Evolutionary conservation across 1,284 basidiomycete genomes (phyloP), one percentile per base, ranked within the genome.

Genomic region (Kalmanozyma brasiliensis): DNA sequence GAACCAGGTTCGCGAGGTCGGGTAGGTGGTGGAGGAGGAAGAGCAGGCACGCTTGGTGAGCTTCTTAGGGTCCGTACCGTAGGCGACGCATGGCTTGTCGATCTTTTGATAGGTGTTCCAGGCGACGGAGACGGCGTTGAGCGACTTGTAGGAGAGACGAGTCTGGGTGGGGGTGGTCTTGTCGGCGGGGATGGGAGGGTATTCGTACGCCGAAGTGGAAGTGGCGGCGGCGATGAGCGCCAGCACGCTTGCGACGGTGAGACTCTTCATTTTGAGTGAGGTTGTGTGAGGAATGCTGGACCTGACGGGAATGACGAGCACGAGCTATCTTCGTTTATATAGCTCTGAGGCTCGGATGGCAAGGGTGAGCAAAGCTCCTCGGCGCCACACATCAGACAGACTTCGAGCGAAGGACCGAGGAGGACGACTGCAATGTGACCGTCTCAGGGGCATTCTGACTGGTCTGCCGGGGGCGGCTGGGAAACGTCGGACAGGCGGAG

Each of bases 91-190:
- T 0, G 66, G 52, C 33, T 66, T 51, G 34, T 19, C 2, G 14
- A 67, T 32, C 45, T 67, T 40, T 22, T 66, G 29, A 48, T 63
- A 75, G 11, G 73, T 75, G 52, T 75, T 75, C 73, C 73, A 75
- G 14, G 58, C 70, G 29, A 75, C 62, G 5, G 73, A 63, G 32
- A 75, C 57, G 23, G 73, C 60, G 52, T 67, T 53, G 42, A 58
- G 59, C 11, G 48, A 22, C 6, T 56, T 29, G 53, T 67, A 59
- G 14, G 70, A 41, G 16, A 75, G 49, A 16, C 70, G 65, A 19
- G 59, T 62, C 33, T 75, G 73, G 5, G 59, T 57, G 2, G 73
- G 73, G 4, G 73, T 73, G 17, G 62, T 58, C 53, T 73, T 70
- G 63, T 75, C 70, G 5, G 65, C 42, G 26, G 65, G 64, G 24